Percentiles rank a stretch among this genome's conserved stretches.
These are phyloP conservation scores for Perilla frutescens DNA, from an alignment of 257 asterid genomes.

Conservation along the genomic window DNA sequence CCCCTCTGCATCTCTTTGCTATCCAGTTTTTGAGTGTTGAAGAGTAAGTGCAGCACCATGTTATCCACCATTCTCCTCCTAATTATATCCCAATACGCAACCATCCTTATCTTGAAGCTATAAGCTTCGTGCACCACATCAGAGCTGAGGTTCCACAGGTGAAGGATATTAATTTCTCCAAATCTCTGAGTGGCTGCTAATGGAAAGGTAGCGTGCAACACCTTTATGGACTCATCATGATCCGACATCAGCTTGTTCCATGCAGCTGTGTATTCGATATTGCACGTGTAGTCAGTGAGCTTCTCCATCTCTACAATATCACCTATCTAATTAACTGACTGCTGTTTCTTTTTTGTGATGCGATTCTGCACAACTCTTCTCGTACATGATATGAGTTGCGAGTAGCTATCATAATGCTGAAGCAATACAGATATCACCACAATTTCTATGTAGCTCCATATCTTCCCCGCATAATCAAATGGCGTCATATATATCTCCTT, in stretches of 20 bases:
- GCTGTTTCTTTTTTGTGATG: conserved; percentile 29
- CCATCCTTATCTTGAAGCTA: conserved; percentile 44
- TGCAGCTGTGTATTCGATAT: conserved; percentile 14
- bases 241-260: conserved; percentile 37
- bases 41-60: conserved; percentile 43
- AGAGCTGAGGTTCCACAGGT: background rate
- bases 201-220: background rate
- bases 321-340: conserved; percentile 33
- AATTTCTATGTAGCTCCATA: conserved; percentile 37
- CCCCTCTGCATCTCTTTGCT: conserved; percentile 41
- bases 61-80: conserved; percentile 43
- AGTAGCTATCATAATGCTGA: conserved; percentile 38
- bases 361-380: conserved; percentile 42
- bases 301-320: conserved; percentile 48
- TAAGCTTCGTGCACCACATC: conserved; percentile 32
- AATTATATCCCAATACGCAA: conserved; percentile 47
- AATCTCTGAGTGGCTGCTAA: background rate
- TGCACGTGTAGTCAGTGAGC: conserved; percentile 41
- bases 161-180: background rate
- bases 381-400: conserved; percentile 37
- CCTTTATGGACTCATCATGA: conserved; percentile 13
- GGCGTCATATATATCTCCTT: conserved; percentile 29
- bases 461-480: conserved; percentile 32
- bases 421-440: conserved; percentile 26
- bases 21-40: conserved; percentile 38